Conservation (phyloP, 495 filamentous ascomycete species). For the Aspergillus carlsbadensis region DNA sequence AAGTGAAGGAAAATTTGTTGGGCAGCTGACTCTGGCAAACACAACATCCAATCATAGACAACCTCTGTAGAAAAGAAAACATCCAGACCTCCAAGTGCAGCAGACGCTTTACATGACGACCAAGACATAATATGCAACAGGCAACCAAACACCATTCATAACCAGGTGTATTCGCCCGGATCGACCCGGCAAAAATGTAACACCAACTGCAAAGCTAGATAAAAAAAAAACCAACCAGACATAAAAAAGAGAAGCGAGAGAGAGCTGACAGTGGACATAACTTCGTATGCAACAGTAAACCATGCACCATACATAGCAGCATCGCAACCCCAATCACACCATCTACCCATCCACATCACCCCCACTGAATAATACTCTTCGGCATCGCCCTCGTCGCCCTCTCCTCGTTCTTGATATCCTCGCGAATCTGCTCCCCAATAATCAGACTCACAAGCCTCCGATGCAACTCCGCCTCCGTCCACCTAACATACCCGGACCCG, state of each 20-base stretch:
- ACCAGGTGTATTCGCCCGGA: constrained; percentile 16
- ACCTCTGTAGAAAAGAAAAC: constrained; percentile 8
- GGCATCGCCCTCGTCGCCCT: background rate
- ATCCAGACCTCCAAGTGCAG: background rate
- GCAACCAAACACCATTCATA: constrained; percentile 10
- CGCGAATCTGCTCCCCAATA: constrained; percentile 48
- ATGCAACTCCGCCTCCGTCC: constrained; percentile 48
- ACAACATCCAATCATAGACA: constrained; percentile 12
- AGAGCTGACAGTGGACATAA: background rate
- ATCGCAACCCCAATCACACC: background rate
- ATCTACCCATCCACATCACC: too few relatives aligned
- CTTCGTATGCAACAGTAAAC: constrained; percentile 1
- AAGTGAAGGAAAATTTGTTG: constrained; percentile 7
- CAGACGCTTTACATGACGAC: constrained; percentile 12
- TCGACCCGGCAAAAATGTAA: constrained; percentile 15
- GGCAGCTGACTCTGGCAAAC: constrained; percentile 14
- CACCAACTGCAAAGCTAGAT: constrained; percentile 10
- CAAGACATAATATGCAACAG: constrained; percentile 14
- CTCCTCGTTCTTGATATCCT: constrained; percentile 27
- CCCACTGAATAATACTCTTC: background rate
- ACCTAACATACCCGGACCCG: constrained; percentile 42
- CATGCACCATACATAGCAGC: background rate
- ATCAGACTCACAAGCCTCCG: constrained; percentile 47
- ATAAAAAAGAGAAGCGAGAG: constrained; percentile 3
- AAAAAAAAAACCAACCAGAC: constrained; percentile 14